A percentile compares a stretch with the other conserved stretches of the same genome.
Conservation (phyloP, 2,329 filamentous ascomycete genomes). For the Claviceps quebecensis region DNA sequence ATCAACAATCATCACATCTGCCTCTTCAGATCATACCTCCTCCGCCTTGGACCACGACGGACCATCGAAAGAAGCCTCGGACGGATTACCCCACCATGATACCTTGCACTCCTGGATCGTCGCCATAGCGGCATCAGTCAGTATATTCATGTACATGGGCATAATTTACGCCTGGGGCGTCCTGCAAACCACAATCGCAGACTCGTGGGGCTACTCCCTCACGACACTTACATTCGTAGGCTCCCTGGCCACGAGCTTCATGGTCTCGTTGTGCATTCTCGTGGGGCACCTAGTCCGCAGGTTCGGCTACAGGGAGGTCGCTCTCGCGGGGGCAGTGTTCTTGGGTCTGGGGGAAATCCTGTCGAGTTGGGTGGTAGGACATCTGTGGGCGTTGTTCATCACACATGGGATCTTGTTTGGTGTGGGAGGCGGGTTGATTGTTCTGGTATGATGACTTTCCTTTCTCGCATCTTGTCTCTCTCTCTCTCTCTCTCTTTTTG, state of each 20-base stretch:
- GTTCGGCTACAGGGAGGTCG: slow-evolving; percentile 12
- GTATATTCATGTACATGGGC: slow-evolving; percentile 16
- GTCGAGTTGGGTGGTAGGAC: slow-evolving; percentile 12
- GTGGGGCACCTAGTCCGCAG: slow-evolving; percentile 12
- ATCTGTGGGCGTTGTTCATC: slow-evolving; percentile 12
- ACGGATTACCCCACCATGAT: slow-evolving; percentile 3
- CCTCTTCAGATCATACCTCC: too few species aligned
- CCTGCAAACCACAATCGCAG: slow-evolving; percentile 13
- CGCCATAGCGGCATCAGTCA: slow-evolving; percentile 12
- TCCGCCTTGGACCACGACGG: too few species aligned
- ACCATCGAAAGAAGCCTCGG: not conserved
- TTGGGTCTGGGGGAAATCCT: slow-evolving; percentile 15
- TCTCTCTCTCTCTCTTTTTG: not conserved
- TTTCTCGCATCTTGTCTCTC: not conserved
- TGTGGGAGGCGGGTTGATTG: slow-evolving; percentile 13
- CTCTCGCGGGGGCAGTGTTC: slow-evolving; percentile 11
- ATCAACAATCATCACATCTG: too few species aligned
- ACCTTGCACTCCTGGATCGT: slow-evolving; percentile 13
- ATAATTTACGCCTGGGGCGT: slow-evolving; percentile 17
- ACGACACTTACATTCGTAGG: slow-evolving; percentile 16
- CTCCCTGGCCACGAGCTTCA: slow-evolving; percentile 15
- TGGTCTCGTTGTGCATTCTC: slow-evolving; percentile 14
- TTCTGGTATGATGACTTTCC: slow-evolving; percentile 9
- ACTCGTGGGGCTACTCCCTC: slow-evolving; percentile 10
- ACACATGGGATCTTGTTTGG: slow-evolving; percentile 16